Evolutionary conservation across 139 green algal species (phyloP), one percentile per base, ranked within the genome.

Genomic region (Mesotaenium endlicherianum): DNA sequence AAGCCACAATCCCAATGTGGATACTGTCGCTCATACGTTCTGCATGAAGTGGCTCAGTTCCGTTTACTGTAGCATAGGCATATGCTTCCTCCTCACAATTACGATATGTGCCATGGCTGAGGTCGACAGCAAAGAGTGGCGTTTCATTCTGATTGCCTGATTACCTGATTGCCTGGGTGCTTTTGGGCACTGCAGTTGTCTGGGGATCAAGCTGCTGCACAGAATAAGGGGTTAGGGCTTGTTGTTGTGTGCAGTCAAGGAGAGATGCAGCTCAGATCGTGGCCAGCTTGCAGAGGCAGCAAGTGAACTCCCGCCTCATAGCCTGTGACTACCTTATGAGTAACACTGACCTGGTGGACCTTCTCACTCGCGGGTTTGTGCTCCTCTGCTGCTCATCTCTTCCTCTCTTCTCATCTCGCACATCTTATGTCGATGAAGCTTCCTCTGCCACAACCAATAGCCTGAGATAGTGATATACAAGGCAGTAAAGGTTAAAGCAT

Each of bases 211-310:
- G 14, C 14, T n/a, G 14, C 64, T 58, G 14, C 64, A 75, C 64
- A 47, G 40, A 16, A 11, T 75, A 64, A 43, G 34, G 14, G 16
- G 16, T 43, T 58, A 43, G 14, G 11, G 34, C 34, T 75, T 11
- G 40, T 16, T 43, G 34, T 43, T 43, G 64, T 43, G 26, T n/a
- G 31, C 70, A 78, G 70, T 47, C 70, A 5, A 49, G 70, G 5
- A 49, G 49, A 53, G 70, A 78, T 8, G 70, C 20, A 20, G 36
- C 70, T 8, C 70, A 78, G 49, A 53, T 78, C 39, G 38, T 78
- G 14, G 70, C 70, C 38, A 78, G 49, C 47, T 55, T 78, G 38
- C 34, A 59, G 70, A n/a, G 70, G 41, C 70, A 78, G 49, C 45
- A 78, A 53, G 70, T 78, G 20, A 67, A 69, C 20, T 64, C 45